A percentile compares a stretch with the other conserved stretches of the same genome.
Conservation (phyloP, 345 rosid species). For the Toxicodendron radicans region DNA sequence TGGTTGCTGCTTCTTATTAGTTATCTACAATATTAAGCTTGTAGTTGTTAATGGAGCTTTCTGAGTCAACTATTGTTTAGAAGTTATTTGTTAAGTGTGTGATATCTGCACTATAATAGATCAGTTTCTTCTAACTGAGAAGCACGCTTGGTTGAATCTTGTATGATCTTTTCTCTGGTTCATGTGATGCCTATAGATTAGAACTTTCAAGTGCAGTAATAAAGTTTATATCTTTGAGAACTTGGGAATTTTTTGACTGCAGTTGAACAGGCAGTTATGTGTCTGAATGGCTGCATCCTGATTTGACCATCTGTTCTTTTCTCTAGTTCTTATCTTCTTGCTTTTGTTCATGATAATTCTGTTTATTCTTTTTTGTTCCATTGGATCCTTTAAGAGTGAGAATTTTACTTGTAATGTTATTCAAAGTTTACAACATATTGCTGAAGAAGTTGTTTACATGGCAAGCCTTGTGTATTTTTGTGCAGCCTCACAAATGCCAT, state of each 20-base stretch:
- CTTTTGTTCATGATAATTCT: neutral
- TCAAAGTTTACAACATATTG: neutral
- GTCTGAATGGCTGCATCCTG: neutral
- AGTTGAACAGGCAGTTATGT: neutral
- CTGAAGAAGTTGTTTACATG: slow-evolving; percentile 6
- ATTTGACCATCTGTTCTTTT: slow-evolving; percentile 8
- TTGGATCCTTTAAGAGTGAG: neutral
- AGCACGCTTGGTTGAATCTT: neutral
- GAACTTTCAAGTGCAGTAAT: slow-evolving; percentile 6
- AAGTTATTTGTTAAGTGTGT: neutral
- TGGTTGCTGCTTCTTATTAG: slow-evolving; percentile 6
- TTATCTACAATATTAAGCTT: neutral
- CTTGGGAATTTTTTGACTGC: neutral
- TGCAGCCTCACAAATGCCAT: slow-evolving; percentile 89
- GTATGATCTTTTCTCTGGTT: neutral
- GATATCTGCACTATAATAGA: neutral
- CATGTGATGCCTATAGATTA: neutral
- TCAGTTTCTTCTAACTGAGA: neutral
- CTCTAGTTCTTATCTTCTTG: neutral
- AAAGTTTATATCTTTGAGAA: neutral
- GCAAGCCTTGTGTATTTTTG: slow-evolving; percentile 18
- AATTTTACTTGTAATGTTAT: neutral
- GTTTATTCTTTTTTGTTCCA: neutral
- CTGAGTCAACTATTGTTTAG: neutral
- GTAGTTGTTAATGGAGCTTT: slow-evolving; percentile 11